Conservation (phyloP, 169 alveolate genomes). For the Cryptosporidium ryanae region DNA sequence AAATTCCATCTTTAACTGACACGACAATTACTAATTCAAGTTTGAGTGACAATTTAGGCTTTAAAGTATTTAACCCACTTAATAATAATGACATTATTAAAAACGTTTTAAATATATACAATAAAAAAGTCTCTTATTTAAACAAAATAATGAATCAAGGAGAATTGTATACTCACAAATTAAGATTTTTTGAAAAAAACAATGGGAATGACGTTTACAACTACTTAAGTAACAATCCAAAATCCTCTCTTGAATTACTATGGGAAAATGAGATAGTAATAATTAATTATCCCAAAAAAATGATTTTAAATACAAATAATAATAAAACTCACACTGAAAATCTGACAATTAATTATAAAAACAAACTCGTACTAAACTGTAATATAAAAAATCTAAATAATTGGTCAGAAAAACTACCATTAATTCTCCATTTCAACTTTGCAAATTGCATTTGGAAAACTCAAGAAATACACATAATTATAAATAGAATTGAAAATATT, state of each 20-base stretch:
- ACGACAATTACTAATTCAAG: too few species aligned
- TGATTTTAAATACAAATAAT: background rate
- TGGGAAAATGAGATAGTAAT: constrained; percentile 32
- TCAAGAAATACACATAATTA: constrained; percentile 39
- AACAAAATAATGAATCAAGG: background rate
- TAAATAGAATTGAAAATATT: constrained; percentile 37
- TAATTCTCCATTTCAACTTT: constrained; percentile 19
- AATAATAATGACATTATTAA: constrained; percentile 8
- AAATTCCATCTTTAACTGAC: background rate
- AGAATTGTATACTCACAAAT: background rate
- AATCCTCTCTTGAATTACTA: constrained; percentile 20
- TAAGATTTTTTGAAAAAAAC: constrained; percentile 46
- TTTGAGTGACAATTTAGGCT: too few species aligned
- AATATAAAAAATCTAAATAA: constrained; percentile 19
- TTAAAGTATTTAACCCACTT: background rate
- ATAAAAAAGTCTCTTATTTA: background rate
- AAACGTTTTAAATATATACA: background rate
- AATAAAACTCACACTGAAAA: constrained; percentile 22
- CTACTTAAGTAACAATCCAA: constrained; percentile 3
- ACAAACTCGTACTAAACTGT: constrained; percentile 33
- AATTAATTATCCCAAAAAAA: background rate
- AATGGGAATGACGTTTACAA: constrained; percentile 1
- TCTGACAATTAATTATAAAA: constrained; percentile 47
- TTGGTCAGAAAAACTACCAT: constrained; percentile 32
- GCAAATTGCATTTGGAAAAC: constrained; percentile 35